phyloP scores from a whole-genome alignment of 805 yeast genomes.

The Clavispora carvajalis region DNA sequence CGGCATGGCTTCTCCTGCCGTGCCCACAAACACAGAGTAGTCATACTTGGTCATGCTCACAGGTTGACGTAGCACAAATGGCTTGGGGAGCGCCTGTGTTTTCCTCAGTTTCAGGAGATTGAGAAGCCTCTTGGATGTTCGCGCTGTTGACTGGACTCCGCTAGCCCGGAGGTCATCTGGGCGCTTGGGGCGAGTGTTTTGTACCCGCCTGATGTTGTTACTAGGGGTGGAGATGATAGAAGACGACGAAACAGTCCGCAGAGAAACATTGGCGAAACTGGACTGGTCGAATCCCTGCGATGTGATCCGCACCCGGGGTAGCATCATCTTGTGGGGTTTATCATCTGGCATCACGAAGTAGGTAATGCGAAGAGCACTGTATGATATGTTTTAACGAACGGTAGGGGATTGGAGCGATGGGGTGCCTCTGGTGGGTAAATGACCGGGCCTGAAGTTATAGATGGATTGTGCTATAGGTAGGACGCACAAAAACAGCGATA shows the following conservation, averaged over 20 bases:
- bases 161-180: not conserved
- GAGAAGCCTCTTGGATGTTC: constrained; percentile 32
- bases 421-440: too few species aligned
- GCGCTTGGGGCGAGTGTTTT: constrained; percentile 9
- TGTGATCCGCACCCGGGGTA: constrained; percentile 13
- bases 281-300: constrained; percentile 9
- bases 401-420: too few species aligned
- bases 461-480: too few species aligned
- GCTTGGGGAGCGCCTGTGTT: constrained; percentile 9
- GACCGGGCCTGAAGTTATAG: too few species aligned
- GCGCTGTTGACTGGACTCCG: constrained; percentile 8
- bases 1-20: constrained; percentile 20
- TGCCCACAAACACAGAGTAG: constrained; percentile 28
- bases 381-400: too few species aligned
- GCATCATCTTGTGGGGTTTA: not conserved
- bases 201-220: constrained; percentile 32
- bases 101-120: constrained; percentile 37
- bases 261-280: constrained; percentile 14
- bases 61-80: constrained; percentile 30
- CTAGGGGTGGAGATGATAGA: constrained; percentile 40
- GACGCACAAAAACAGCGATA: too few species aligned
- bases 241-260: constrained; percentile 33
- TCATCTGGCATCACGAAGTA: not conserved
- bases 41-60: constrained; percentile 30
- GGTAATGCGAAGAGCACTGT: too few species aligned